phyloP scores from a whole-genome alignment of 164 flowering plant species.

The Stephania japonica region DNA sequence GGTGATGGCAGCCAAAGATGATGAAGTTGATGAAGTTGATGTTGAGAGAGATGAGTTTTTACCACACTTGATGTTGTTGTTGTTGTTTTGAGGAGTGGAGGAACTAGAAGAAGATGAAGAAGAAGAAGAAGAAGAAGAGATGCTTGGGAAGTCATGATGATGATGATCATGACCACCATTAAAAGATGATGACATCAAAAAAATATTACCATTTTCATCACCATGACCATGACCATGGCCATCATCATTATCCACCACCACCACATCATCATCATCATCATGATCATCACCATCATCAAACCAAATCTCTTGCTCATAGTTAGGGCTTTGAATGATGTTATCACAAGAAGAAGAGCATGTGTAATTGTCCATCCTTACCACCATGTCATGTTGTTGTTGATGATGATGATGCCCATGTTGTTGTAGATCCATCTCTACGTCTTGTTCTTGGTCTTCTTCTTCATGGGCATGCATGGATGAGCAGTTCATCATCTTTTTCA shows the following conservation, averaged over 20 bases:
- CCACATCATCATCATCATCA: constrained; percentile 30
- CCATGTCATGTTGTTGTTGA: too few species aligned
- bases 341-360: too few species aligned
- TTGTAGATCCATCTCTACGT: too few species aligned
- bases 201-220: neutral
- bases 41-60: constrained; percentile 20
- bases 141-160: constrained; percentile 82
- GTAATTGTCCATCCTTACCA: too few species aligned
- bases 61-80: constrained; percentile 15
- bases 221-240: constrained; percentile 12
- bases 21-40: constrained; percentile 28
- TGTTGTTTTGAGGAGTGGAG: constrained; percentile 16
- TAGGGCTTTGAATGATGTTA: too few species aligned
- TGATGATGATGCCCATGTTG: too few species aligned
- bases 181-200: neutral
- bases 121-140: constrained; percentile 64
- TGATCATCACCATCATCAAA: constrained; percentile 27
- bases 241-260: neutral
- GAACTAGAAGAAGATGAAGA: constrained; percentile 30
- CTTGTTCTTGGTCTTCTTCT: neutral
- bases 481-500: neutral
- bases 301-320: constrained; percentile 30
- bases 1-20: constrained; percentile 17
- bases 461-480: constrained; percentile 1
- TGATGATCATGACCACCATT: constrained; percentile 30